Base-by-base conservation (phyloP, 805 yeast species). In the Zygosaccharomyces kombuchaensis region DNA sequence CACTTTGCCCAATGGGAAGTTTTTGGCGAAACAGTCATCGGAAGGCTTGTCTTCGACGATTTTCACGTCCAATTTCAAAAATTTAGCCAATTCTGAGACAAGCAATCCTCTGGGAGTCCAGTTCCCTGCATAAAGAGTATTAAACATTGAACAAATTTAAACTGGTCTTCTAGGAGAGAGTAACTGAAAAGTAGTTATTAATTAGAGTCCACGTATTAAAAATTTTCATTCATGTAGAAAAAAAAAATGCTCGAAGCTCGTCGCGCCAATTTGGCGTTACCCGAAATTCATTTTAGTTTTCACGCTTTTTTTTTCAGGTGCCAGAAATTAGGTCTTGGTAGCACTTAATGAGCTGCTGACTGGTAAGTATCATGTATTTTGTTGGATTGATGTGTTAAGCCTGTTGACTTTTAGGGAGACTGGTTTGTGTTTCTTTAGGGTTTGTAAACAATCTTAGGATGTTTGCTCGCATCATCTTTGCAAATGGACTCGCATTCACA, bases 1-100 rank as follows among this genome's bases (percentile, higher is more conserved):
- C 52, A 72, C 68, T 68, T 75, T 78, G 47, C 66, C 71, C 63
- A 81, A 71, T 64, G 90, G 88, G 77, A 84, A 85, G 59, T 69
- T 56, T 52, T 70, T 69, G 44, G 62, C 60, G 66, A 60, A 78
- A 12, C 53, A 54, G 16, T 41, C 49, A 23, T 53, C 52, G 21
- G 36, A 30, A n/a, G 36, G 45, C 32, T 69, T 72, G 46, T 69
- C 70, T 56, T 70, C 73, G 36, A 68, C 73, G 51, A 81, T 54
- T 45, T 72, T 66, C 65, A 83, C 68, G 57, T 84, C 91, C 57
- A 85, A 70, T 51, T 76, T 72, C 69, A 73, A 77, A 69, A 71
- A 68, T 64, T 80, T 75, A 69, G 80, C 70, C 53, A 85, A 66
- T 51, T 77, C 80, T 49, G 62, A 60, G 37, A 73, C 50, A 34